Base-by-base conservation (phyloP, 768 basidiomycete species). In the Collybia sordida region DNA sequence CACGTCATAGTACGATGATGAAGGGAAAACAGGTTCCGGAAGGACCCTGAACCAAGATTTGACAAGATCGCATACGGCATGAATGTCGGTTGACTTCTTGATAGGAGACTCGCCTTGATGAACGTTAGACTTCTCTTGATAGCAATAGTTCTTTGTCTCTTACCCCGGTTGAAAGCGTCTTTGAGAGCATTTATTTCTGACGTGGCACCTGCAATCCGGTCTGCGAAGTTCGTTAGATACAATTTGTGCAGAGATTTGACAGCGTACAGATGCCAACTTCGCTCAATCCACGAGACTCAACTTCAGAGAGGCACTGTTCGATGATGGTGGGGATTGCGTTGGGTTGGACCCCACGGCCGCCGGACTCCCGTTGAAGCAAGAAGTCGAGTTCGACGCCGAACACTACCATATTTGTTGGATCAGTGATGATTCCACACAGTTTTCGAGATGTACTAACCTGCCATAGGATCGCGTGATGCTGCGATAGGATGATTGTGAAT, bases 41-140 rank as follows among this genome's bases (percentile, higher is more conserved):
- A 94, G 72, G 11, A 87, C 72, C 27, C 92, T 81, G 74, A 93
- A 87, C 89, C 89, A 93, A 0, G 86, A 80, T 70, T 93, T 93
- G 62, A 94, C 78, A 52, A 89, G 69, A 61, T 92, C 92, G 51
- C 90, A 84, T 31, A 93, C 80, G 27, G 88, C 88, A 64, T 92
- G 86, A 37, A 93, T 86, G 58, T 94, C 92, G 1, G 83, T 83
- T 21, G 65, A 72, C 28, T 72, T 63, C 28, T 77, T 68, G 58
- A 86, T 77, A 1, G 86, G 86, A 59, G 71, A 77, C 59, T 85
- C 80, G 49, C 86, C 82, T 81, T 19, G n/a, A 27, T 11, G 19
- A 12, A 47, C 21, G 27, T 45, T 21, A 57, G 18, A 42, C 39
- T 35, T 7, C 28, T 36, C 17, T 3, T 21, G 8, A 19, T 21